Percentiles rank a stretch among this genome's conserved stretches.
phyloP scores from a whole-genome alignment of 1,139 yeast genomes.

The Wickerhamiella infanticola region DNA sequence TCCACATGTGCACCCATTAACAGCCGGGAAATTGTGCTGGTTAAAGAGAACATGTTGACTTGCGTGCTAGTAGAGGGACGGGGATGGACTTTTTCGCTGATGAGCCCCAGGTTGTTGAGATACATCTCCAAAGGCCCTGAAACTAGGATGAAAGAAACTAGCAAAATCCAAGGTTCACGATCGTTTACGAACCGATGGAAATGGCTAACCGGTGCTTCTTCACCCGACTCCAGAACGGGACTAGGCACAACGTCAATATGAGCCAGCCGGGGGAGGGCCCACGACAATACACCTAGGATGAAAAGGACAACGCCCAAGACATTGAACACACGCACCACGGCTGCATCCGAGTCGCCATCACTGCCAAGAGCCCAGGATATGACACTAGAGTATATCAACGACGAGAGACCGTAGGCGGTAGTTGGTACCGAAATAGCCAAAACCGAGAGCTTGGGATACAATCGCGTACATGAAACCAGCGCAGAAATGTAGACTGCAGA shows the following conservation, averaged over 20 bases:
- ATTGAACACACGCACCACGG: conserved; percentile 31
- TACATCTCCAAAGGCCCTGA: conserved; percentile 84
- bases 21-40: conserved; percentile 50
- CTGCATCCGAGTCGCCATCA: conserved; percentile 35
- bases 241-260: conserved; percentile 5
- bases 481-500: conserved; percentile 67
- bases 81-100: conserved; percentile 23
- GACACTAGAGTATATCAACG: conserved; percentile 36
- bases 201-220: conserved; percentile 2
- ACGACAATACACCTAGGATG: conserved; percentile 17
- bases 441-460: conserved; percentile 60
- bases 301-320: conserved; percentile 36
- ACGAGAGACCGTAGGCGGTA: conserved; percentile 69
- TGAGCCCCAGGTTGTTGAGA: conserved; percentile 66
- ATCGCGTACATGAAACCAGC: conserved; percentile 67
- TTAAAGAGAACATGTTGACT: conserved; percentile 39
- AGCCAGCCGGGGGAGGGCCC: conserved; percentile 16
- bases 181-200: conserved; percentile 36
- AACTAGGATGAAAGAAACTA: conserved; percentile 47
- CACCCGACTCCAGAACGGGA: not conserved
- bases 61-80: conserved; percentile 30
- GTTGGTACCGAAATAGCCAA: conserved; percentile 81
- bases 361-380: conserved; percentile 21
- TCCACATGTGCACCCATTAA: conserved; percentile 56
- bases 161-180: conserved; percentile 48